Evolutionary conservation across 1,284 basidiomycete genomes (phyloP).

Genomic region (Fomitopsis betulina): DNA sequence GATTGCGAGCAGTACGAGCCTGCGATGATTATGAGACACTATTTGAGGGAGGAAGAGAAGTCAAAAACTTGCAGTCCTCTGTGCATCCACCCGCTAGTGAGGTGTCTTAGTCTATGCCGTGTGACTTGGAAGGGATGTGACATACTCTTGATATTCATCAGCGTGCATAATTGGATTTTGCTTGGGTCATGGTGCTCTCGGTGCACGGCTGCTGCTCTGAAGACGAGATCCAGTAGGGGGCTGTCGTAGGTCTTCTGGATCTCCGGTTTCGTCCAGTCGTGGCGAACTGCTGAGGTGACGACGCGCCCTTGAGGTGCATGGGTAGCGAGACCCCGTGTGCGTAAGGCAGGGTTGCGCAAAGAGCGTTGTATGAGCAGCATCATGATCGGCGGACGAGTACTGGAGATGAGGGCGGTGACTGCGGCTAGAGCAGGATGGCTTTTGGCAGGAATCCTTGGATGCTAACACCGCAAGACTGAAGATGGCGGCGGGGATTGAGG

Average conservation of each 20-base stretch:
- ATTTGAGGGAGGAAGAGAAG: neutral
- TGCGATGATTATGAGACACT: slow-evolving; percentile 24
- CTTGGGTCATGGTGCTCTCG: slow-evolving; percentile 82
- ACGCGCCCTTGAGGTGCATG: slow-evolving; percentile 37
- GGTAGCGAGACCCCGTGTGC: slow-evolving; percentile 55
- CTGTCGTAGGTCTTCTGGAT: slow-evolving; percentile 75
- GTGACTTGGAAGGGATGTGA: slow-evolving; percentile 14
- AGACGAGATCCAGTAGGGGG: slow-evolving; percentile 85
- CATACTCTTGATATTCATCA: slow-evolving; percentile 99
- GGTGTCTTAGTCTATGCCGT: neutral
- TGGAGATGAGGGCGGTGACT: neutral
- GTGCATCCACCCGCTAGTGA: slow-evolving; percentile 84
- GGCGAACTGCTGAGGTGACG: slow-evolving; percentile 33
- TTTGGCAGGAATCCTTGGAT: neutral
- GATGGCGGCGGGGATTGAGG: slow-evolving; percentile 14
- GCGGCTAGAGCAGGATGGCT: neutral
- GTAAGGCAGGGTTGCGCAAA: slow-evolving; percentile 16
- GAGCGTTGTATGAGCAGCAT: slow-evolving; percentile 27
- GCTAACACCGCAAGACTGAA: neutral
- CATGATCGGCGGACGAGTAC: neutral
- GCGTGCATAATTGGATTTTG: slow-evolving; percentile 93
- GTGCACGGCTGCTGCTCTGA: slow-evolving; percentile 80
- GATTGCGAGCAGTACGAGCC: slow-evolving; percentile 98
- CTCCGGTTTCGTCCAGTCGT: slow-evolving; percentile 66
- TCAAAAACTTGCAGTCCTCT: slow-evolving; percentile 80